phyloP scores from a whole-genome alignment of 2,329 filamentous ascomycete species.

The Sclerotiophoma versabilis region DNA sequence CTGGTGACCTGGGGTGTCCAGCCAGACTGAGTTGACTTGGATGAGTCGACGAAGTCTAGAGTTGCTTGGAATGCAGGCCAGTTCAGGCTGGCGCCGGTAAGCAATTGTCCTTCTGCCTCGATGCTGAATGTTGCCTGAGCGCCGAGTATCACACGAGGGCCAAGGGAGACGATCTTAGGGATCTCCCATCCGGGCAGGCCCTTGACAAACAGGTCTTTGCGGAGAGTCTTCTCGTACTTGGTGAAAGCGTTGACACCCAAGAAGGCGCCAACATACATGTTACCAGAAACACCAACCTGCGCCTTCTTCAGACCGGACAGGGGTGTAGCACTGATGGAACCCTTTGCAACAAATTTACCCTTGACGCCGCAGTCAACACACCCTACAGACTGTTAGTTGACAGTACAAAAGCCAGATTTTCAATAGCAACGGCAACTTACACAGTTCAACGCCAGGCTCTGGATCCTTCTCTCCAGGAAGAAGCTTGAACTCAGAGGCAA shows the following conservation, averaged over 20 bases:
- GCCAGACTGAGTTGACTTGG: slow-evolving; percentile 14
- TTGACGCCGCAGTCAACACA: slow-evolving; percentile 12
- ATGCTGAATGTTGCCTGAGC: slow-evolving; percentile 12
- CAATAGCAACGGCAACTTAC: background rate
- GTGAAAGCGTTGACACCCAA: slow-evolving; percentile 12
- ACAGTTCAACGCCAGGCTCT: slow-evolving; percentile 13
- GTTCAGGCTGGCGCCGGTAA: slow-evolving; percentile 12
- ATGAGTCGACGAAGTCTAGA: slow-evolving; percentile 9
- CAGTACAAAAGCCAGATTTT: background rate
- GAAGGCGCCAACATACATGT: slow-evolving; percentile 17
- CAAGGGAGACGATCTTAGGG: slow-evolving; percentile 11
- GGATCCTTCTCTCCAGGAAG: slow-evolving; percentile 12
- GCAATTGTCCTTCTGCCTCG: slow-evolving; percentile 11
- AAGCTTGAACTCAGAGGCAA: slow-evolving; percentile 11
- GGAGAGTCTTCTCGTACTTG: slow-evolving; percentile 14
- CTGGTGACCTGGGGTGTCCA: slow-evolving; percentile 10
- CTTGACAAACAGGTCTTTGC: slow-evolving; percentile 12
- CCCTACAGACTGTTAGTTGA: background rate
- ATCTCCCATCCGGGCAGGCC: slow-evolving; percentile 12
- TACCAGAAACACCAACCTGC: slow-evolving; percentile 10
- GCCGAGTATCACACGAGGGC: slow-evolving; percentile 6
- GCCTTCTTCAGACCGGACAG: slow-evolving; percentile 16
- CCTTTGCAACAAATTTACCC: slow-evolving; percentile 13
- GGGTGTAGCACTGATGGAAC: slow-evolving; percentile 13
- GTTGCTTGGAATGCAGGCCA: slow-evolving; percentile 12